Percentiles rank a stretch among this genome's conserved stretches.
Conservation (phyloP, 2,329 filamentous ascomycete species). For the Phyllosticta citrichinensis region DNA sequence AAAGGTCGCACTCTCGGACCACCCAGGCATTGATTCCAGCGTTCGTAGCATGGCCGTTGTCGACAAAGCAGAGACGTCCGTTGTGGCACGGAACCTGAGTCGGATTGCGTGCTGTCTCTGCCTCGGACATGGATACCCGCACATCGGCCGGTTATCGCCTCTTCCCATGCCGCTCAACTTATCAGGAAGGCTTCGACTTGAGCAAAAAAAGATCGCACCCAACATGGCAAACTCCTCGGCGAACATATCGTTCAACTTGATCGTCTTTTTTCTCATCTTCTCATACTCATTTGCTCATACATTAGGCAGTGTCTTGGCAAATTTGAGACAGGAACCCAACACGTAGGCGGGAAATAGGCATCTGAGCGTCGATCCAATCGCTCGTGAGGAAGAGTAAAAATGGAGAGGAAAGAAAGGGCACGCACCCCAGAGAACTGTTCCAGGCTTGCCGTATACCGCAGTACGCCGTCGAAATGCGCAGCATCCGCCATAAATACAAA, state of each 20-base stretch:
- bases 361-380: background rate
- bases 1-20: background rate
- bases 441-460: background rate
- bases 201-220: background rate
- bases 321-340: background rate
- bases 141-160: background rate
- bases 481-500: slow-evolving; percentile 7
- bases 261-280: background rate
- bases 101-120: background rate
- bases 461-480: slow-evolving; percentile 11
- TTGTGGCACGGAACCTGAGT: background rate
- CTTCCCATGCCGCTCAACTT: background rate
- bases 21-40: background rate
- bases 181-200: background rate
- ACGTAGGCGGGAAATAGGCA: slow-evolving; percentile 3
- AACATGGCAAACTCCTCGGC: background rate
- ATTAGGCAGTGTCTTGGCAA: background rate
- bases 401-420: background rate
- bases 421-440: background rate
- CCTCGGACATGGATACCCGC: background rate
- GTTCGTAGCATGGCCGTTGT: background rate
- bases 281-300: background rate
- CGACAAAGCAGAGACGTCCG: background rate
- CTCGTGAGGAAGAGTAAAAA: background rate
- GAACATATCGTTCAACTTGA: background rate